These are phyloP conservation scores for Irpex lacteus DNA, from an alignment of 1,284 basidiomycete species.

Conservation along the genomic window DNA sequence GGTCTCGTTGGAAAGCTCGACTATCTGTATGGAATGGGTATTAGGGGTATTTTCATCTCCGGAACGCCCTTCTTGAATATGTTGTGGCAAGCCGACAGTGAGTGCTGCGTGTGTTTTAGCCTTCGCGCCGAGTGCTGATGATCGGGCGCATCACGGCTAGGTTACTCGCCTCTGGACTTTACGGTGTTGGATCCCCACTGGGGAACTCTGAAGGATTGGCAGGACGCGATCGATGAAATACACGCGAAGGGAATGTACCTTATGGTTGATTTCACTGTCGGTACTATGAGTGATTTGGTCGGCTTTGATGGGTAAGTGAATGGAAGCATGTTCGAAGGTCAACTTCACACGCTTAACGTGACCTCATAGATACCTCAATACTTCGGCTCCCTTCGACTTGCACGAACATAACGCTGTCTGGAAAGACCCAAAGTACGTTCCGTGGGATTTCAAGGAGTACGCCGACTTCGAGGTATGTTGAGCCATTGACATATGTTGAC, in stretches of 20 bases:
- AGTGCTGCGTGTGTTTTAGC: slow-evolving; percentile 29
- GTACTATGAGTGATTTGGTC: slow-evolving; percentile 86
- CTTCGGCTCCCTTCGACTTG: slow-evolving; percentile 75
- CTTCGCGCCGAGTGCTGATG: neutral
- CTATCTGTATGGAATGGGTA: slow-evolving; percentile 87
- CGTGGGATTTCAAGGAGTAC: slow-evolving; percentile 85
- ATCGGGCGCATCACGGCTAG: slow-evolving; percentile 34
- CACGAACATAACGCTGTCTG: slow-evolving; percentile 74
- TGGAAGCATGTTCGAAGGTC: neutral
- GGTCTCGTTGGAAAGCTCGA: slow-evolving; percentile 76
- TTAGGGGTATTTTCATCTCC: slow-evolving; percentile 82
- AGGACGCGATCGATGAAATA: slow-evolving; percentile 66
- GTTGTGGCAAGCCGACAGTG: slow-evolving; percentile 93
- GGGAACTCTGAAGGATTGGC: slow-evolving; percentile 81
- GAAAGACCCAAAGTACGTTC: slow-evolving; percentile 74
- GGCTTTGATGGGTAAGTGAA: slow-evolving; percentile 72
- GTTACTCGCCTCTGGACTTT: slow-evolving; percentile 91
- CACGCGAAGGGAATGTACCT: slow-evolving; percentile 85
- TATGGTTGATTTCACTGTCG: slow-evolving; percentile 90
- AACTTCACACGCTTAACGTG: neutral
- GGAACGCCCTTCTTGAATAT: slow-evolving; percentile 92
- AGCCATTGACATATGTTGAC: neutral
- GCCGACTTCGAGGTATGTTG: slow-evolving; percentile 67
- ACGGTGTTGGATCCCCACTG: slow-evolving; percentile 88
- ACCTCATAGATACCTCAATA: slow-evolving; percentile 65